Evolutionary conservation across 352 stramenopile species (phyloP).

Genomic region (Pilasporangium apinafurcum): DNA sequence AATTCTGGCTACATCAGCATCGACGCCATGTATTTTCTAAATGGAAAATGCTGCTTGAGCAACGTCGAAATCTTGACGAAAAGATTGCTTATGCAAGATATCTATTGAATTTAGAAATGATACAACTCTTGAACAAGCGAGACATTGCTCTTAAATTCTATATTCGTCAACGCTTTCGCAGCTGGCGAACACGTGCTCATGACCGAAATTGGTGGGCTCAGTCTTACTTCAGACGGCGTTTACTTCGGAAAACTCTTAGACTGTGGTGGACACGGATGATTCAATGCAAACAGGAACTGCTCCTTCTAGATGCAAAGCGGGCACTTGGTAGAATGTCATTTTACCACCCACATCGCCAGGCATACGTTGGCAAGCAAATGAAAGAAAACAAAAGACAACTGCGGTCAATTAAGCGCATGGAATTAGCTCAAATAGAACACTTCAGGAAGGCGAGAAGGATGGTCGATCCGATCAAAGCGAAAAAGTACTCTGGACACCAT

Average conservation of each 20-base stretch:
- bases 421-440: not conserved
- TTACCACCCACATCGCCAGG: constrained; percentile 24
- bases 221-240: constrained; percentile 5
- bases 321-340: constrained; percentile 24
- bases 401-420: not conserved
- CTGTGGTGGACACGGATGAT: constrained; percentile 40
- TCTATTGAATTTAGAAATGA: not conserved
- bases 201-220: not conserved
- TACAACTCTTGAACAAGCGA: not conserved
- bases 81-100: not conserved
- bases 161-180: constrained; percentile 2
- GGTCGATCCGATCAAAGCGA: constrained; percentile 19
- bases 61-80: no score
- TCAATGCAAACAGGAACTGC: constrained; percentile 41
- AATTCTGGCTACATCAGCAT: not conserved
- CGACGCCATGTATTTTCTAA: not conserved
- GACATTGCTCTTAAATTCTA: not conserved
- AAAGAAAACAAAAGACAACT: constrained; percentile 1
- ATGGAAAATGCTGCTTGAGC: constrained; percentile 1
- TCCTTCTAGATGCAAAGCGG: constrained; percentile 31
- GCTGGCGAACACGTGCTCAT: not conserved
- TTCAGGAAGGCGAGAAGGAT: constrained; percentile 24
- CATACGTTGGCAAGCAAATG: constrained; percentile 5
- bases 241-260: constrained; percentile 13
- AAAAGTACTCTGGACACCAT: constrained; percentile 10